Conservation (phyloP, 139 green algal genomes). For the Spirogloea muscicola region DNA sequence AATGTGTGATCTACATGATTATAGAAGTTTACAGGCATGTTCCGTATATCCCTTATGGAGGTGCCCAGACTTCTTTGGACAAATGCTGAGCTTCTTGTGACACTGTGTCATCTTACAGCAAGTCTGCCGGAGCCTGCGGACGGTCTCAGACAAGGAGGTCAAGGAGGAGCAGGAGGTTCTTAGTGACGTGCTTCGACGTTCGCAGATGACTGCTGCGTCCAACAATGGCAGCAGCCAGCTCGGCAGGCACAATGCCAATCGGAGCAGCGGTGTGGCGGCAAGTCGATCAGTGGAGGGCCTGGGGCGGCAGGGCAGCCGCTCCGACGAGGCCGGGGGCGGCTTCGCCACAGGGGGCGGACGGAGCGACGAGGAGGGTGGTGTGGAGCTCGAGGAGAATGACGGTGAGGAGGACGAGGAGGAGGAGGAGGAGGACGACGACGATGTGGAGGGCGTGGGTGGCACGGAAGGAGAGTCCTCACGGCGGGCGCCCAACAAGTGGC, state of each 20-base stretch:
- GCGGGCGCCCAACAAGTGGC: too few relatives aligned
- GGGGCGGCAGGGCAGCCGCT: background rate
- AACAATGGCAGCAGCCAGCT: too few relatives aligned
- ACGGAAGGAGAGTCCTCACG: slow-evolving; percentile 7
- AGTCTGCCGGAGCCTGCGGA: slow-evolving; percentile 21
- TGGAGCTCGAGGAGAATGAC: background rate
- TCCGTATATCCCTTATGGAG: too few relatives aligned
- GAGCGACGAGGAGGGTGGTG: background rate
- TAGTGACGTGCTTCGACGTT: too few relatives aligned
- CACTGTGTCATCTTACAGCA: slow-evolving; percentile 35
- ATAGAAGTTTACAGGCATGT: too few relatives aligned
- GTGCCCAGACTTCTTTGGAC: too few relatives aligned
- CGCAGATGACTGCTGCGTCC: too few relatives aligned
- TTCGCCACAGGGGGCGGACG: background rate
- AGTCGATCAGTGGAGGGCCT: too few relatives aligned
- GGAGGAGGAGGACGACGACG: slow-evolving; percentile 21
- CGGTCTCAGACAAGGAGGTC: slow-evolving; percentile 26
- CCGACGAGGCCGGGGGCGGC: background rate
- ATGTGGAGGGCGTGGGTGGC: slow-evolving; percentile 1
- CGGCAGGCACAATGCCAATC: too few relatives aligned
- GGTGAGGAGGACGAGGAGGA: background rate
- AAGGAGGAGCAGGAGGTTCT: slow-evolving; percentile 22
- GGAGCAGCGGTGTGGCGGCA: too few relatives aligned
- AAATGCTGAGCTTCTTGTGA: too few relatives aligned
- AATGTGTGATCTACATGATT: too few relatives aligned